These are phyloP conservation scores for Mycena pura DNA, from an alignment of 768 basidiomycete species.

Conservation along the genomic window DNA sequence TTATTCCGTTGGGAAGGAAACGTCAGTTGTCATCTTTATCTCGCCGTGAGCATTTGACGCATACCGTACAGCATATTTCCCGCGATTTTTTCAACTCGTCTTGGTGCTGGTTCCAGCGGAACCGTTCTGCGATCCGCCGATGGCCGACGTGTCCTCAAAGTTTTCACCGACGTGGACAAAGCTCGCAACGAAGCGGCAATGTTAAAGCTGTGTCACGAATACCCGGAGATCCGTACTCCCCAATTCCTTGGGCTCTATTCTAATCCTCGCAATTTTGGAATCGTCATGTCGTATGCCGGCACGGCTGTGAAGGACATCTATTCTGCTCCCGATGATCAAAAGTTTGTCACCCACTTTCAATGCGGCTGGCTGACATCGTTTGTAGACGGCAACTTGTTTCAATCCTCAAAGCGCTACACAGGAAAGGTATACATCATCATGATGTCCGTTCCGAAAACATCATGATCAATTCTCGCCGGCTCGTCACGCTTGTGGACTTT, in stretches of 20 bases:
- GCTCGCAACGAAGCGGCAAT: not conserved
- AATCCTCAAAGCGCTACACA: not conserved
- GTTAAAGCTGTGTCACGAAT: not conserved
- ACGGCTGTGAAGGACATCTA: not conserved
- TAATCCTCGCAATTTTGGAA: not conserved
- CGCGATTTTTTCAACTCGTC: not conserved
- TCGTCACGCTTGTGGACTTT: not conserved
- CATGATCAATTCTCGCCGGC: not conserved
- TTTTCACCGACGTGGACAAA: not conserved
- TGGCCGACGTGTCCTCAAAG: constrained; percentile 5
- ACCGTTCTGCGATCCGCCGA: not conserved
- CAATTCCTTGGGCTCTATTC: constrained; percentile 3
- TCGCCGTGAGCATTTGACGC: not conserved
- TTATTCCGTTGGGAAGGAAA: not conserved
- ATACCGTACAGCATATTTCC: not conserved
- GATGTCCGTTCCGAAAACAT: not conserved
- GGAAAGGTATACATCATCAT: not conserved
- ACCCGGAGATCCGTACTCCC: not conserved
- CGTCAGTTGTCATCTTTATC: constrained; percentile 3
- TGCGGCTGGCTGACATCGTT: not conserved
- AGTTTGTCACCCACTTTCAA: not conserved
- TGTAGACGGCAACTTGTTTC: not conserved
- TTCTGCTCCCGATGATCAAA: not conserved
- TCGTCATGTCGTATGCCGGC: not conserved
- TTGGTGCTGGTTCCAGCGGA: constrained; percentile 1